phyloP scores from a whole-genome alignment of 2,329 filamentous ascomycete genomes.

The Penicillium sp. region DNA sequence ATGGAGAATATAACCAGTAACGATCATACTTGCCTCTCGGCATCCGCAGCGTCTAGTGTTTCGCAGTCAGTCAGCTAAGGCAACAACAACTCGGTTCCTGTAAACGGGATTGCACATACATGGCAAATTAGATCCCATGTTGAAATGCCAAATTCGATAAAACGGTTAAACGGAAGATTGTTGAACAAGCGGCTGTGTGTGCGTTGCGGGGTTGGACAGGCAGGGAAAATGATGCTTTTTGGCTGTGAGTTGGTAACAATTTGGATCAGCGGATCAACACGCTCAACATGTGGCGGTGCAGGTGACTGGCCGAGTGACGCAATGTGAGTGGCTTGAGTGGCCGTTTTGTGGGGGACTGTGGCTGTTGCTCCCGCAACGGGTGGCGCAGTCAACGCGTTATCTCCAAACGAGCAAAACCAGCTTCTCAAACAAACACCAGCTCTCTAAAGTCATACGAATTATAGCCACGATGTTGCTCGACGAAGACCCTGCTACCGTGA shows the following conservation, averaged over 20 bases:
- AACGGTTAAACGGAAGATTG: background rate
- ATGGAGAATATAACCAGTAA: background rate
- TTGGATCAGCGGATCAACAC: background rate
- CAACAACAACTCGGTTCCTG: background rate
- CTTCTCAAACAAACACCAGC: too few relatives aligned
- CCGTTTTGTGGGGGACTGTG: constrained; percentile 23
- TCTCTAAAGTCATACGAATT: background rate
- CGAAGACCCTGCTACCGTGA: constrained; percentile 82
- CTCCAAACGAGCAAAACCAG: too few relatives aligned
- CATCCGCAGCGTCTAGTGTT: constrained; percentile 82
- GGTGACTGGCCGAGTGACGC: constrained; percentile 8
- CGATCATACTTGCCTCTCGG: constrained; percentile 69
- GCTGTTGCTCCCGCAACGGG: constrained; percentile 39
- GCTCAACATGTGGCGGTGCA: constrained; percentile 33
- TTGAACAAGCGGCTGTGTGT: background rate
- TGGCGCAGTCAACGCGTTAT: constrained; percentile 3
- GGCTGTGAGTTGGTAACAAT: constrained; percentile 21
- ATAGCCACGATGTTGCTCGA: constrained; percentile 77
- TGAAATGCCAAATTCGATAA: too few relatives aligned
- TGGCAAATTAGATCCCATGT: constrained; percentile 47
- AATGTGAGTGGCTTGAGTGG: constrained; percentile 1
- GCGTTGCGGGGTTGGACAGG: background rate
- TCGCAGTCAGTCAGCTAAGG: background rate
- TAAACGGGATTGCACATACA: constrained; percentile 35
- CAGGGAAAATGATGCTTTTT: background rate